Evolutionary conservation across 108 stramenopile genomes (phyloP), one percentile per base, ranked within the genome.

Genomic region (Discostella pseudostelligera): DNA sequence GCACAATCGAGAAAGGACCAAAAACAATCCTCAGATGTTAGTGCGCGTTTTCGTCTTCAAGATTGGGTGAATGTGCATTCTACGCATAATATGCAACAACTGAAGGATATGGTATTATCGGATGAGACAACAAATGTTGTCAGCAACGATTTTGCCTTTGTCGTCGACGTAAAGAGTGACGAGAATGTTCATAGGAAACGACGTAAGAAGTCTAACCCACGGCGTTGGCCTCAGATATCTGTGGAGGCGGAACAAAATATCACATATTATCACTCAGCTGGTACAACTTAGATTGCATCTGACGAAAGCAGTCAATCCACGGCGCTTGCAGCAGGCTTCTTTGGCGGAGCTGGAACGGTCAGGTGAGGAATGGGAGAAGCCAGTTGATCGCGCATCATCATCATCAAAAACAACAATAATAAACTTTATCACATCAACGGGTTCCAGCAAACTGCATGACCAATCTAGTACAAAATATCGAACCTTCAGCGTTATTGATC

Each of bases 41-140:
- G 14, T 28, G 20, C 20, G 3, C 37, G 43, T 9, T 67, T 67
- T 26, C 26, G 45, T 21, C 54, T 67, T 44, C 54, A 67, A 25
- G 65, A 67, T 56, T 67, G 65, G 65, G 25, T 67, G 32, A 32
- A 32, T 32, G 5, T 4, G 32, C 40, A 25, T 25, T 42, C 32
- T 4, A 5, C 32, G 32, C 32, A 32, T 5, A 32, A 32, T 12
- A 50, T 24, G 21, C 49, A 46, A 46, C 46, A 17, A 46, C 16
- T 12, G 16, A 46, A 20, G 16, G n/a, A n/a, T n/a, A n/a, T 32
- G 32, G 32, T 32, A 25, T 1, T 25, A 8, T 22, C 49, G 49
- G n/a, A n/a, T n/a, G n/a, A n/a, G n/a, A 4, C 10, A 12, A 24
- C 1, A 6, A 8, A 50, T 24, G 10, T 25, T 50, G 11, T 50